A percentile compares a stretch with the other conserved stretches of the same genome.
Conservation (phyloP, 768 basidiomycete genomes). For the Psilocybe azurescens region DNA sequence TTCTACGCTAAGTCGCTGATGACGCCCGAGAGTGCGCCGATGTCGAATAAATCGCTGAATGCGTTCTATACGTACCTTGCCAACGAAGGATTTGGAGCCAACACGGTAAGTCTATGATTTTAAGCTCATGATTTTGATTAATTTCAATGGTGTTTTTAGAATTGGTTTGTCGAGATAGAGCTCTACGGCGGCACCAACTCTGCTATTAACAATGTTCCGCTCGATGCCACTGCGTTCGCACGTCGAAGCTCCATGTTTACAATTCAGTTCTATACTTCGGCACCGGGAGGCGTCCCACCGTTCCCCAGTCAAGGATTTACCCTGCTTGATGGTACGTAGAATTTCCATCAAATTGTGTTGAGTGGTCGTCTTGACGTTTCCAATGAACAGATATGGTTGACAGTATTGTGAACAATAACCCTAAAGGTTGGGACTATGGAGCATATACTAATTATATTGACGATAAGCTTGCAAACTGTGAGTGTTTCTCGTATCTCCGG, state of each 20-base stretch:
- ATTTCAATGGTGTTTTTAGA: conserved; percentile 7
- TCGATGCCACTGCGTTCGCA: conserved; percentile 48
- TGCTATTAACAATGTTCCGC: conserved; percentile 45
- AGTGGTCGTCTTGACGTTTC: not conserved
- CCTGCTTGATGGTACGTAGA: conserved; percentile 45
- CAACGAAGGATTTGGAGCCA: conserved; percentile 37
- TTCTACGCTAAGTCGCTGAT: conserved; percentile 48
- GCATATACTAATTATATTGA: conserved; percentile 53
- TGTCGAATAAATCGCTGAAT: conserved; percentile 34
- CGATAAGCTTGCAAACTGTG: conserved; percentile 39
- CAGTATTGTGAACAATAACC: conserved; percentile 37
- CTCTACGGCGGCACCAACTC: conserved; percentile 52
- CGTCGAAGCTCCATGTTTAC: conserved; percentile 49
- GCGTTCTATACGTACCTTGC: conserved; percentile 45
- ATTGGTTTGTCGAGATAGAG: conserved; percentile 41
- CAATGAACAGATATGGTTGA: conserved; percentile 35
- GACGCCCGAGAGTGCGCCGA: conserved; percentile 36
- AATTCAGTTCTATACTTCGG: conserved; percentile 56
- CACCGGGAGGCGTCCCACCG: conserved; percentile 38
- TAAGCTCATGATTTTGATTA: not conserved
- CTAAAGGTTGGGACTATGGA: conserved; percentile 38
- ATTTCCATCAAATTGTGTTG: not conserved
- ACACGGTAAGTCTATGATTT: conserved; percentile 29
- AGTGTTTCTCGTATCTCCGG: conserved; percentile 11
- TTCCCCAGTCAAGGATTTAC: conserved; percentile 49